Percentiles rank a stretch among this genome's conserved stretches.
Conservation (phyloP, 2,329 filamentous ascomycete genomes). For the Cladosporium sp. region DNA sequence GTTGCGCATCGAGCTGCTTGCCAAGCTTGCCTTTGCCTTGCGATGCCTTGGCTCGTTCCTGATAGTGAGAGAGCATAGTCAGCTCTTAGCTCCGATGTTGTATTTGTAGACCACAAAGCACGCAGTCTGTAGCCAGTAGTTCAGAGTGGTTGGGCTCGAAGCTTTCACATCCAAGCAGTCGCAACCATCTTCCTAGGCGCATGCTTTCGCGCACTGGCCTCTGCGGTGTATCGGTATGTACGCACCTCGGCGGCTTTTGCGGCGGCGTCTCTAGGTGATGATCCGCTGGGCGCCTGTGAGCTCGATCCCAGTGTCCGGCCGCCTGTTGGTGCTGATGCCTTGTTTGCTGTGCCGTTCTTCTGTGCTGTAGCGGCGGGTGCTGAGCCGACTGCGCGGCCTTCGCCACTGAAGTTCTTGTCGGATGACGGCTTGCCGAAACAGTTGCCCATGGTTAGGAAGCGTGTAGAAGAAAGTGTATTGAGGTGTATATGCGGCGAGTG, state of each 20-base stretch:
- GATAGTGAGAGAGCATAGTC: slow-evolving; percentile 18
- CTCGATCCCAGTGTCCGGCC: slow-evolving; percentile 64
- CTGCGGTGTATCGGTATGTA: slow-evolving; percentile 23
- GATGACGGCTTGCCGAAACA: slow-evolving; percentile 68
- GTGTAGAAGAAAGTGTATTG: background rate
- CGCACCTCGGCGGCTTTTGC: slow-evolving; percentile 82
- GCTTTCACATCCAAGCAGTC: slow-evolving; percentile 24
- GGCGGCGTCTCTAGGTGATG: slow-evolving; percentile 60
- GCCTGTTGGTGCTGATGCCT: slow-evolving; percentile 44
- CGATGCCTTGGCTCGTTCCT: slow-evolving; percentile 64
- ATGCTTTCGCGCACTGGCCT: background rate
- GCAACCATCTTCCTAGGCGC: slow-evolving; percentile 20
- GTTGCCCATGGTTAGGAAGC: slow-evolving; percentile 67
- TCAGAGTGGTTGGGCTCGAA: background rate
- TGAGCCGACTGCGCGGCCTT: slow-evolving; percentile 70
- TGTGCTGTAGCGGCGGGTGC: slow-evolving; percentile 29
- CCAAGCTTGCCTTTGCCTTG: slow-evolving; percentile 68
- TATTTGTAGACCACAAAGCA: background rate
- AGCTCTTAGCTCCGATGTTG: background rate
- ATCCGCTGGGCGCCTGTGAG: slow-evolving; percentile 29
- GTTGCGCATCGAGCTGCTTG: slow-evolving; percentile 71
- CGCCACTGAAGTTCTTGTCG: slow-evolving; percentile 67
- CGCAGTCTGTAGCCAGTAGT: background rate
- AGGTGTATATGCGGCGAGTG: no score
- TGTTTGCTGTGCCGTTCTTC: slow-evolving; percentile 19